A percentile compares a stretch with the other conserved stretches of the same genome.
phyloP scores from a whole-genome alignment of 805 yeast genomes.

The Wickerhamomyces xylosicus region DNA sequence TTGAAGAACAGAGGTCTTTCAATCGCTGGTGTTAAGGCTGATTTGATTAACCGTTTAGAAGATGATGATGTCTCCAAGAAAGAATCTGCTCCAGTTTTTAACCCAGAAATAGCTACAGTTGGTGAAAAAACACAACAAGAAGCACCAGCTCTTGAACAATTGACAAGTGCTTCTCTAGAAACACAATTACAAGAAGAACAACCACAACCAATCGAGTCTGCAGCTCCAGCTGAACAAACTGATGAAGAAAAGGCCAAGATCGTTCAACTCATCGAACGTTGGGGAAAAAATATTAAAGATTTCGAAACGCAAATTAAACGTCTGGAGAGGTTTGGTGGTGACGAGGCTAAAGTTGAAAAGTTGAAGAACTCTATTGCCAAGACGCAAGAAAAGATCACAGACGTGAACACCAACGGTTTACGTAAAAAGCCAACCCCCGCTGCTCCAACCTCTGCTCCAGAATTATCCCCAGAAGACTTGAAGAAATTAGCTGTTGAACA shows the following conservation, averaged over 20 bases:
- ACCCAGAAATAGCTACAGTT: background rate
- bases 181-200: constrained; percentile 1
- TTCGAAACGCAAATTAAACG: constrained; percentile 57
- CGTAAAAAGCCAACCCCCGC: background rate
- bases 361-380: background rate
- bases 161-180: too few relatives aligned
- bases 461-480: constrained; percentile 56
- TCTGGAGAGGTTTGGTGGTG: constrained; percentile 79
- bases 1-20: constrained; percentile 61
- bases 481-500: constrained; percentile 59
- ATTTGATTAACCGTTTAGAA: constrained; percentile 52
- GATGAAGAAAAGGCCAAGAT: background rate
- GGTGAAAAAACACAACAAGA: constrained; percentile 4
- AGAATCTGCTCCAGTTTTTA: background rate
- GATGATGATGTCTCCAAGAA: constrained; percentile 33
- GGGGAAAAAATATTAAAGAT: constrained; percentile 35
- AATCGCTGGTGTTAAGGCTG: constrained; percentile 72
- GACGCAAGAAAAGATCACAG: background rate
- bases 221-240: background rate
- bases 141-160: background rate
- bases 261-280: constrained; percentile 24
- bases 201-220: background rate
- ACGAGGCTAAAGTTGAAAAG: constrained; percentile 29
- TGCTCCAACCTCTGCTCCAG: constrained; percentile 15
- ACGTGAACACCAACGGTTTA: background rate